A percentile compares a stretch with the other conserved stretches of the same genome.
phyloP scores from a whole-genome alignment of 371 early-diverging fungal genomes.

The Mortierella sp. region DNA sequence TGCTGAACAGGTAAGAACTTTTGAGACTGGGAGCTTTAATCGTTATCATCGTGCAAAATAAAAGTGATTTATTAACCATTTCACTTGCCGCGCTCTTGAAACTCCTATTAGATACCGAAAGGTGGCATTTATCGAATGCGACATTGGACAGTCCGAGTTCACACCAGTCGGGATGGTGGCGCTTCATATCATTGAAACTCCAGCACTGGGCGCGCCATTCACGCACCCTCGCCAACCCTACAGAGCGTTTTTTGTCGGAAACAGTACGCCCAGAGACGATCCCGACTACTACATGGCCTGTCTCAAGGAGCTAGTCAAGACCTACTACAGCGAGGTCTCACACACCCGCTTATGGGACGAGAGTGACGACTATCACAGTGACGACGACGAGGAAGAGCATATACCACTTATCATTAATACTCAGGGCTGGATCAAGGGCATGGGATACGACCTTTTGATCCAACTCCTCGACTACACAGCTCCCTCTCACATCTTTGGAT shows the following conservation, averaged over 20 bases:
- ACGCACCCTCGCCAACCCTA: slow-evolving; percentile 75
- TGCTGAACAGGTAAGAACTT: slow-evolving; percentile 69
- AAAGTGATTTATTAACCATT: not conserved
- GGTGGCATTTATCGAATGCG: slow-evolving; percentile 86
- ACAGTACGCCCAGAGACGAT: slow-evolving; percentile 71
- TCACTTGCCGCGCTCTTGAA: not conserved
- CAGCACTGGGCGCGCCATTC: slow-evolving; percentile 84
- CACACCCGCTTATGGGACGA: slow-evolving; percentile 44
- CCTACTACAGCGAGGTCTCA: slow-evolving; percentile 64
- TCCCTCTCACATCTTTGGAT: slow-evolving; percentile 70
- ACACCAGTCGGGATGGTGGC: slow-evolving; percentile 80
- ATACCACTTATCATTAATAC: slow-evolving; percentile 87
- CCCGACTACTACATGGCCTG: slow-evolving; percentile 79
- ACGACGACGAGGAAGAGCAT: slow-evolving; percentile 44
- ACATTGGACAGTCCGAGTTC: slow-evolving; percentile 88
- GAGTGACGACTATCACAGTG: slow-evolving; percentile 42
- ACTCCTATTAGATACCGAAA: slow-evolving; percentile 54
- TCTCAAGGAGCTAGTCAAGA: slow-evolving; percentile 65
- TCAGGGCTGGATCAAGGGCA: slow-evolving; percentile 85
- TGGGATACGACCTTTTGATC: slow-evolving; percentile 78
- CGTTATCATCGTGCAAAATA: not conserved
- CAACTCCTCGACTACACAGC: slow-evolving; percentile 64
- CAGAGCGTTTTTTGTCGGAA: slow-evolving; percentile 77
- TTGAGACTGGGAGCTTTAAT: slow-evolving; percentile 4
- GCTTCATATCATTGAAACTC: slow-evolving; percentile 72